Base-by-base conservation (phyloP, 495 filamentous ascomycete species). In the Cenococcum geophilum region DNA sequence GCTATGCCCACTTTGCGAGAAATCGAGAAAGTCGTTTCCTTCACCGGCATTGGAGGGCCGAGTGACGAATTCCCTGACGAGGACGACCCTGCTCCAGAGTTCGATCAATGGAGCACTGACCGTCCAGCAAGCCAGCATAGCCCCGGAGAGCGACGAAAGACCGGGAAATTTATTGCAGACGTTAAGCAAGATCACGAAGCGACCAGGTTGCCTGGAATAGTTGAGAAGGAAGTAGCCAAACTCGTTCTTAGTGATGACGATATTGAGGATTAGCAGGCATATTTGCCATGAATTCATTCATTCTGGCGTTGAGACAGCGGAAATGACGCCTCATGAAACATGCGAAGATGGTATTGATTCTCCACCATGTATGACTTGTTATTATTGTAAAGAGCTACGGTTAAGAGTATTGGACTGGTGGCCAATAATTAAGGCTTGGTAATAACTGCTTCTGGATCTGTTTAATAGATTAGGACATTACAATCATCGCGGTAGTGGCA, bases 201-300 rank as follows among this genome's bases (percentile, higher is more conserved):
- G 27, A 43, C 21, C 8, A 32, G 35, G 57, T 11, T 59, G 51
- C 49, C 27, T 51, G 55, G 56, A 50, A 58, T 57, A 27, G 64
- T 73, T 4, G 73, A 78, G 20, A 74, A 77, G 47, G 75, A 77
- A 57, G 77, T 82, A 48, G 81, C 85, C 72, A 86, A 83, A 55
- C 71, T 95, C 59, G 82, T 91, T 56, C 76, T 97, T 47, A 91
- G 86, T 68, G 92, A 97, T 71, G 93, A 98, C 78, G 93, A 98
- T 79, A 97, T 98, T 74, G 90, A 91, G 73, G 92, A 97, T 75
- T 83, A 87, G 70, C 82, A 67, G 74, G 5, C 6, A 20, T 34
- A 23, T 40, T 53, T 51, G 40, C 12, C 40, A 1, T 2, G 40
- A 45, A 4, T 14, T 14, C 11, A 45, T 14, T 18, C 18, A 32